phyloP scores from a whole-genome alignment of 2,329 filamentous ascomycete genomes.

The Cryphonectria parasitica region DNA sequence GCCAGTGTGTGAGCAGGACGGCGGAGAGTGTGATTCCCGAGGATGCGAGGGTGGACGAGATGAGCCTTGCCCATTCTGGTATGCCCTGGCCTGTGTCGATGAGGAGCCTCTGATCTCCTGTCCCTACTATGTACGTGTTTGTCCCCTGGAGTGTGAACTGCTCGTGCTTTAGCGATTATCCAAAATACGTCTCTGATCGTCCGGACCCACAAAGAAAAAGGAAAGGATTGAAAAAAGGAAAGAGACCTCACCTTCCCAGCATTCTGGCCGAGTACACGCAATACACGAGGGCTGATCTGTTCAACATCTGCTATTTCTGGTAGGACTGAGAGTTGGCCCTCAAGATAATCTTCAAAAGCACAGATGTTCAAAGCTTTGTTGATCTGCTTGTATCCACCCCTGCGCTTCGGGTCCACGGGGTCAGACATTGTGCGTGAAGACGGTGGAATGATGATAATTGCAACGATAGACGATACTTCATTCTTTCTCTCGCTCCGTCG shows the following conservation, averaged over 20 bases:
- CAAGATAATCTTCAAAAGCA: slow-evolving; percentile 53
- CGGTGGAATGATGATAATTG: not conserved
- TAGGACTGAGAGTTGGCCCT: slow-evolving; percentile 41
- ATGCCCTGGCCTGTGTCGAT: slow-evolving; percentile 75
- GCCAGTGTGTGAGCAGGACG: slow-evolving; percentile 73
- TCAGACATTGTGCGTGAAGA: not conserved
- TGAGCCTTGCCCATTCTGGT: slow-evolving; percentile 56
- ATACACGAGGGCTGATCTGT: slow-evolving; percentile 45
- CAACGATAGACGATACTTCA: not conserved
- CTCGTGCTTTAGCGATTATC: not conserved
- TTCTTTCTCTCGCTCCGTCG: not conserved
- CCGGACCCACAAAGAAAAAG: not conserved
- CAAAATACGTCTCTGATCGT: not conserved
- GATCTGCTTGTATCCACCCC: slow-evolving; percentile 48
- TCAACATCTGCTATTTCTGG: slow-evolving; percentile 41
- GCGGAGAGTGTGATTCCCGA: slow-evolving; percentile 40
- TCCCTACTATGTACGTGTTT: slow-evolving; percentile 79
- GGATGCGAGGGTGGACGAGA: slow-evolving; percentile 38
- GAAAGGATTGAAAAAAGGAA: not conserved
- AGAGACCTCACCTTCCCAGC: slow-evolving; percentile 42
- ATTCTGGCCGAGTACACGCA: slow-evolving; percentile 50
- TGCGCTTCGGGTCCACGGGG: not conserved
- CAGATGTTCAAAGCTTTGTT: slow-evolving; percentile 52
- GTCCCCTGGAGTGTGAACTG: slow-evolving; percentile 66
- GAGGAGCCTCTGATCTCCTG: slow-evolving; percentile 63